Conservation (phyloP, 768 basidiomycete species). For the Terana coerulea region DNA sequence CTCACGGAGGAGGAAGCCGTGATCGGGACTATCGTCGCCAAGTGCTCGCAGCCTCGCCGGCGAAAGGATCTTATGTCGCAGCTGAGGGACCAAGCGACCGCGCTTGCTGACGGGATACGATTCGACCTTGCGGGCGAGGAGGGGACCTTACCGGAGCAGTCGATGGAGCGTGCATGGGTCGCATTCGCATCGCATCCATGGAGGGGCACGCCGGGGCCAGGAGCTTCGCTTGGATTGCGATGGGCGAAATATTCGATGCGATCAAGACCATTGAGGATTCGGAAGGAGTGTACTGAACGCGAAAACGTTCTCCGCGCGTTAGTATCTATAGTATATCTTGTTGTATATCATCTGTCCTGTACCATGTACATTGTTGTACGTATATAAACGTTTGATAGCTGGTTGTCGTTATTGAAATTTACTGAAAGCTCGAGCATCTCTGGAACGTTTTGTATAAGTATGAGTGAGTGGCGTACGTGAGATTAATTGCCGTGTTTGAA, state of each 20-base stretch:
- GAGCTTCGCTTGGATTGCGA: constrained; percentile 58
- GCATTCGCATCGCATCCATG: constrained; percentile 46
- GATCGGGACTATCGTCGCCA: constrained; percentile 63
- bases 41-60: constrained; percentile 52
- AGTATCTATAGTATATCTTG: no score
- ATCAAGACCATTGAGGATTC: constrained; percentile 40
- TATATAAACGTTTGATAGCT: no score
- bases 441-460: no score
- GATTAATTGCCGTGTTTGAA: no score
- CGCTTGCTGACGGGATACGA: constrained; percentile 46
- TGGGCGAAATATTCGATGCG: constrained; percentile 54
- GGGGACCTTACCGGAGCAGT: constrained; percentile 32
- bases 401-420: no score
- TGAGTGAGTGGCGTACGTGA: no score
- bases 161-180: constrained; percentile 48
- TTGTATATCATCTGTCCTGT: no score
- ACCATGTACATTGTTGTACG: no score
- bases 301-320: no score
- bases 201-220: constrained; percentile 46
- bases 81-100: constrained; percentile 51
- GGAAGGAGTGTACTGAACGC: no score
- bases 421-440: no score
- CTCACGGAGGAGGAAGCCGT: constrained; percentile 43
- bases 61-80: constrained; percentile 51
- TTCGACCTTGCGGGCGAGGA: constrained; percentile 49